A percentile compares a stretch with the other conserved stretches of the same genome.
Conservation (phyloP, 1,284 basidiomycete genomes). For the Ganoderma lucidum region DNA sequence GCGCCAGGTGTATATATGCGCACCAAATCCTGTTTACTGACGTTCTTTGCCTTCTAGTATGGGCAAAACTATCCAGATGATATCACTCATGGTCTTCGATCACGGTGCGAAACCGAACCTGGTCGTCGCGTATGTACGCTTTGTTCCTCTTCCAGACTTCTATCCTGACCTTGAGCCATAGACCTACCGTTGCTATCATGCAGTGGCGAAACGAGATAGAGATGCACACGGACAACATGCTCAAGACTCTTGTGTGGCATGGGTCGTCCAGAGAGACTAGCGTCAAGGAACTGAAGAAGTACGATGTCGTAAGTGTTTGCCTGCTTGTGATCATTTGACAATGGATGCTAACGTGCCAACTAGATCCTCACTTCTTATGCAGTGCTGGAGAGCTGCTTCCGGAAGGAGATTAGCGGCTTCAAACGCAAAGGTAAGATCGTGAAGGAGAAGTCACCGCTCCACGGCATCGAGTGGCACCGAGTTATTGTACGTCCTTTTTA, state of each 20-base stretch:
- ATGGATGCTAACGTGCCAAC: slow-evolving; percentile 20
- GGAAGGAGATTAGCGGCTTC: slow-evolving; percentile 94
- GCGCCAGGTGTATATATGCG: slow-evolving; percentile 25
- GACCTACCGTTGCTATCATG: slow-evolving; percentile 96
- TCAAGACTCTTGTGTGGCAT: slow-evolving; percentile 93
- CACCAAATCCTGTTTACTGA: slow-evolving; percentile 5
- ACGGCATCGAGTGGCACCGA: slow-evolving; percentile 89
- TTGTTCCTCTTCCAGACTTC: slow-evolving; percentile 7
- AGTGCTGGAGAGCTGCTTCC: slow-evolving; percentile 91
- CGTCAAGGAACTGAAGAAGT: slow-evolving; percentile 77
- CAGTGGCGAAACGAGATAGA: slow-evolving; percentile 98
- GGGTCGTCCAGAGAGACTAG: slow-evolving; percentile 77
- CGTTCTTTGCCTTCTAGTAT: slow-evolving; percentile 64
- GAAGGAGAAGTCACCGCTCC: slow-evolving; percentile 90
- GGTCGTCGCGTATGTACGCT: slow-evolving; percentile 80
- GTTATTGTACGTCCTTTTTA: slow-evolving; percentile 57
- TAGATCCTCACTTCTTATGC: slow-evolving; percentile 82
- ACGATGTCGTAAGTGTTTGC: slow-evolving; percentile 79
- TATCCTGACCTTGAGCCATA: slow-evolving; percentile 36
- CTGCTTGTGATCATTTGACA: background rate
- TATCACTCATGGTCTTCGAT: slow-evolving; percentile 88
- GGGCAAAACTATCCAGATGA: slow-evolving; percentile 99
- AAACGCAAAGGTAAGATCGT: slow-evolving; percentile 86
- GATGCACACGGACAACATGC: slow-evolving; percentile 73
- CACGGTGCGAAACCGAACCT: slow-evolving; percentile 80